phyloP scores from a whole-genome alignment of 371 early-diverging fungal genomes.

The Circinella umbellata region DNA sequence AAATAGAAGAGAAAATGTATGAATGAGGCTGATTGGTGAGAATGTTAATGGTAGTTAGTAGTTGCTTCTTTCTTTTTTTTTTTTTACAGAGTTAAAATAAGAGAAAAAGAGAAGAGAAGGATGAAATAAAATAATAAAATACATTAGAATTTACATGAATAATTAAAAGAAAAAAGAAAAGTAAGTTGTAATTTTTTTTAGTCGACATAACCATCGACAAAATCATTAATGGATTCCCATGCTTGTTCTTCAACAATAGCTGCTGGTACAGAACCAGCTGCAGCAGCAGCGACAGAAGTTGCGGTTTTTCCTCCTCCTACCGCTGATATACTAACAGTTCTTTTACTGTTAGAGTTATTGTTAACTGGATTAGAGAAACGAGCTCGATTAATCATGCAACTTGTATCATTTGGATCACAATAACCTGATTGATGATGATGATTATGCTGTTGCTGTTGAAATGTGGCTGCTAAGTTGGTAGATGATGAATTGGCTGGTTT shows the following conservation, averaged over 20 bases:
- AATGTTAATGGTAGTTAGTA: too few relatives aligned
- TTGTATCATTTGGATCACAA: not conserved
- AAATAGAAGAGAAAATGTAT: too few relatives aligned
- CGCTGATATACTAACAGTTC: not conserved
- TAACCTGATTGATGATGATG: too few relatives aligned
- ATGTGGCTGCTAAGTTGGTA: not conserved
- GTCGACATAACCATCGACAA: conserved; percentile 39
- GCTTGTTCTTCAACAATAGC: conserved; percentile 17
- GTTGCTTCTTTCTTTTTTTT: too few relatives aligned
- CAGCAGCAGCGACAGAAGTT: not conserved
- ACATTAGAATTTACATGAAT: not conserved
- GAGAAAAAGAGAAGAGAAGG: too few relatives aligned
- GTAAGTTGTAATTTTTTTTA: conserved; percentile 7
- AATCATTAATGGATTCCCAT: conserved; percentile 42
- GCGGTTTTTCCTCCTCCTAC: not conserved
- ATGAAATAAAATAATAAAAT: not conserved
- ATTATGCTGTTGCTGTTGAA: not conserved
- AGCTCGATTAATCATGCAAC: not conserved
- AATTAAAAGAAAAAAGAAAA: not conserved
- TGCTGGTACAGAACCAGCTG: conserved; percentile 14
- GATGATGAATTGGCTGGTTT: conserved; percentile 19
- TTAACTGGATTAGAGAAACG: not conserved
- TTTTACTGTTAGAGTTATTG: not conserved
- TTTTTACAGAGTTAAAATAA: too few relatives aligned
- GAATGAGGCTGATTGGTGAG: too few relatives aligned